Evolutionary conservation across 2,329 filamentous ascomycete genomes (phyloP), one percentile per base, ranked within the genome.

Genomic region (Botrytis medusae): DNA sequence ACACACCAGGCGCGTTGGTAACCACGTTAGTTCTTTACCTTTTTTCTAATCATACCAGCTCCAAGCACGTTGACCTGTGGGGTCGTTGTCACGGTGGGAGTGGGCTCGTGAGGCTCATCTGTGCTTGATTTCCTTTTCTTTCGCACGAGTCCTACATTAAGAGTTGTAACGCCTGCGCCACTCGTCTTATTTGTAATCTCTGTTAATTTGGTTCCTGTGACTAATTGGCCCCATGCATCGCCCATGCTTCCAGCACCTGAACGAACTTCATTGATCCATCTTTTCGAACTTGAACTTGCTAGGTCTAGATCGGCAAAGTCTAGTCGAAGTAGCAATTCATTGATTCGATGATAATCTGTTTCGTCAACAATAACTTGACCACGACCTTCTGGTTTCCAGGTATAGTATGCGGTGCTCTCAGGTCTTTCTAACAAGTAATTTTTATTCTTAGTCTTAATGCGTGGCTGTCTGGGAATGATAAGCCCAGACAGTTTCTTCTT

Each of bases 251-350:
- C 74, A 48, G 75, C 78, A 67, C 77, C 86, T 73, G 85, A 83
- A 25, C 87, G 87, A 1, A 91, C 89, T 78, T 95, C 92, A 22
- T 86, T 86, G 61, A 90, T 85, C 92, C 93, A 96, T 71, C 91
- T 88, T 69, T 82, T 83, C 3, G 92, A 93, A 78, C 92, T 93
- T 46, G 85, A 84, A 2, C 83, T 84, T 0, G 91, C 90, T 65
- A 91, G 87, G 18, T 88, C 87, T 5, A 90, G 81, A 14, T 87
- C 91, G 1, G 89, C 86, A 81, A 96, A 96, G 80, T 94, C 92
- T 0, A 94, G 87, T 73, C 91, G 89, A 8, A 95, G 85, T 0
- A 96, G 84, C 16, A 93, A 83, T 77, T 94, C 92, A 32, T 89
- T 85, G 14, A 90, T 88, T 18, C 91, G 88, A 75, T 90, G 89